These are phyloP conservation scores for Penicillium paneum DNA, from an alignment of 2,329 filamentous ascomycete genomes.

Conservation along the genomic window DNA sequence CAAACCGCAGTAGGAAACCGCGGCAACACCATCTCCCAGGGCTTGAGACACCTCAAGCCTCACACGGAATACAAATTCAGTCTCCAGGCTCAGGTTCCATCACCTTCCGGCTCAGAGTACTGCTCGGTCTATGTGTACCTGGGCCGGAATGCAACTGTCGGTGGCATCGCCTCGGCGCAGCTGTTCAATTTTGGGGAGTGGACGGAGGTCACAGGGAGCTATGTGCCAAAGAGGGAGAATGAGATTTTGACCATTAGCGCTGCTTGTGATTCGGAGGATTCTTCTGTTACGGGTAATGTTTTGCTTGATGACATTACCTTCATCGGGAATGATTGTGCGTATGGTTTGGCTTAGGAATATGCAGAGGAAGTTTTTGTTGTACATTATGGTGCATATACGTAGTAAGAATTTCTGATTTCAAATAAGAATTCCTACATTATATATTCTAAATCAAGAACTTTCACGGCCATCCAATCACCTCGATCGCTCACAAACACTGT, in stretches of 20 bases:
- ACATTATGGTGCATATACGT: neutral
- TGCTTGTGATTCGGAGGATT: constrained; percentile 18
- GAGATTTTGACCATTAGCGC: constrained; percentile 19
- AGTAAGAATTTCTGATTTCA: neutral
- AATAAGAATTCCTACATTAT: neutral
- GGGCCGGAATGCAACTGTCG: constrained; percentile 19
- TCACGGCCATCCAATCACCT: neutral
- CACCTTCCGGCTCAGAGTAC: constrained; percentile 6
- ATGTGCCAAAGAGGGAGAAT: constrained; percentile 8
- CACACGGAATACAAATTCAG: constrained; percentile 18
- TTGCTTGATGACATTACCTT: constrained; percentile 24
- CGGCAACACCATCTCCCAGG: constrained; percentile 21
- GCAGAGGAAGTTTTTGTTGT: neutral
- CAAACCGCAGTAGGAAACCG: constrained; percentile 22
- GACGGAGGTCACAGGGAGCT: constrained; percentile 17
- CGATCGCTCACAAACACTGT: no score
- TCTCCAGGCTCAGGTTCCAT: constrained; percentile 12
- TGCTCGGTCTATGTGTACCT: constrained; percentile 17
- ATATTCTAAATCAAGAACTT: neutral
- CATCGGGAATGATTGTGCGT: neutral
- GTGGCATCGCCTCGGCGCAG: constrained; percentile 6
- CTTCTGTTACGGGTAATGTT: constrained; percentile 13
- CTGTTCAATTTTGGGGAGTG: constrained; percentile 16
- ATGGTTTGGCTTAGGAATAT: neutral
- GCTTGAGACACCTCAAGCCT: constrained; percentile 12